Evolutionary conservation across 768 basidiomycete species (phyloP), one percentile per base, ranked within the genome.

Genomic region (Termitomyces sp.): DNA sequence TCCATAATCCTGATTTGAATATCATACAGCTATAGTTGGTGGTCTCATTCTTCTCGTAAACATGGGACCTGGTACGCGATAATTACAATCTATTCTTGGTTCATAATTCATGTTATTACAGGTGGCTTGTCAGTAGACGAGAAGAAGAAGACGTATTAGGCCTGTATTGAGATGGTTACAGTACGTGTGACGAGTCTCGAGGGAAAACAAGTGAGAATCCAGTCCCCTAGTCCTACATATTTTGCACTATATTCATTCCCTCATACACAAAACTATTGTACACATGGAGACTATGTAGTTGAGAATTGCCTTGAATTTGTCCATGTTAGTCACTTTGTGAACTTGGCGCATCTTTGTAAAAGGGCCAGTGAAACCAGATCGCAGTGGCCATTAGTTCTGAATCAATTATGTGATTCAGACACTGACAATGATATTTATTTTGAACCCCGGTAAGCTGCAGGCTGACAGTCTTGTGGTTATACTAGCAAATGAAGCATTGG

Each of bases 51-150:
- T 98, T 58, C 86, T 99, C 54, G 96, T 98, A 62, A 98, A 98
- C 79, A 94, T 98, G 81, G 97, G 97, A 67, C 94, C 97, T 53
- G 96, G 88, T 88, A 71, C 50, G 80, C 76, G 14, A 12, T 24
- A 7, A 47, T 47, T 32, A n/a, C 20, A 12, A 10, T 9, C 18
- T 20, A 57, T 58, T 6, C 53, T 36, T 40, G 10, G 5, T 0
- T 52, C 26, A 49, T 59, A 65, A 48, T 45, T 56, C 30, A 52
- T n/a, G 58, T 60, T 20, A 45, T 58, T 44, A 1, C 52, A 89
- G 89, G 97, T 59, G 96, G 95, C 62, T 80, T 98, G 60, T 98
- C 95, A 4, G 92, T 98, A 60, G 97, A 98, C 74, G 95, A 98
- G 80, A 98, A 98, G 82, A 99, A 99, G 82, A 98, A 98, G 83